Evolutionary conservation across 805 yeast genomes (phyloP).

Genomic region (Cyberlindnera galapagoensis): DNA sequence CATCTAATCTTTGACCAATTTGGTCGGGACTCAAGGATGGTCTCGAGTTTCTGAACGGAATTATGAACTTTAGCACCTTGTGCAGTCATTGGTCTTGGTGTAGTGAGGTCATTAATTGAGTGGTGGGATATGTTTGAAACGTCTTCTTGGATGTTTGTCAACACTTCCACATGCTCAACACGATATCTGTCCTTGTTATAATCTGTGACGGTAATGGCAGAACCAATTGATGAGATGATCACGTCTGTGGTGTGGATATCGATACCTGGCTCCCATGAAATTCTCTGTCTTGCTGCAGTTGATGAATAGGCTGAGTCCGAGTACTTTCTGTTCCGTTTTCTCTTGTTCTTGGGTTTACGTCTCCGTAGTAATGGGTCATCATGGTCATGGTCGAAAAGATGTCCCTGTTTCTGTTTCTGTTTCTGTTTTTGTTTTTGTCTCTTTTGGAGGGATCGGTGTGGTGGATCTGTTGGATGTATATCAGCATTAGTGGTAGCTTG

Average conservation of each 20-base stretch:
- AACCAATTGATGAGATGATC: conserved; percentile 44
- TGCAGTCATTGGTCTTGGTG: conserved; percentile 2
- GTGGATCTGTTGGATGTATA: background rate
- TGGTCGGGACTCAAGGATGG: conserved; percentile 32
- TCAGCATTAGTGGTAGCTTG: conserved; percentile 9
- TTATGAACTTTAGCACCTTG: conserved; percentile 9
- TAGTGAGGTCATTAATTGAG: background rate
- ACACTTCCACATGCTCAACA: conserved; percentile 25
- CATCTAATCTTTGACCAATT: conserved; percentile 46
- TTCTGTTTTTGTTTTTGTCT: background rate
- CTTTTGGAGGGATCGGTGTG: no score
- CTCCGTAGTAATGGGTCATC: conserved; percentile 1
- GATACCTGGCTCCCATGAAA: conserved; percentile 58
- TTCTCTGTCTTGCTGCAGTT: conserved; percentile 30
- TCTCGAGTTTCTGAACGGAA: conserved; percentile 24
- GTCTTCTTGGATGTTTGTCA: conserved; percentile 27
- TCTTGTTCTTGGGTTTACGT: conserved; percentile 3
- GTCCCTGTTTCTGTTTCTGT: background rate
- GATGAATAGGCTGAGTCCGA: conserved; percentile 31
- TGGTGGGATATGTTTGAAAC: conserved; percentile 16
- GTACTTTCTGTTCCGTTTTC: conserved; percentile 24
- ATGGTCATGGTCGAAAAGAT: no score
- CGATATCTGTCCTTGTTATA: conserved; percentile 39
- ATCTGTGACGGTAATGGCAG: conserved; percentile 48
- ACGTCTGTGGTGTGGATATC: conserved; percentile 46